phyloP scores from a whole-genome alignment of 805 yeast genomes.

The Myxozyma neglecta region DNA sequence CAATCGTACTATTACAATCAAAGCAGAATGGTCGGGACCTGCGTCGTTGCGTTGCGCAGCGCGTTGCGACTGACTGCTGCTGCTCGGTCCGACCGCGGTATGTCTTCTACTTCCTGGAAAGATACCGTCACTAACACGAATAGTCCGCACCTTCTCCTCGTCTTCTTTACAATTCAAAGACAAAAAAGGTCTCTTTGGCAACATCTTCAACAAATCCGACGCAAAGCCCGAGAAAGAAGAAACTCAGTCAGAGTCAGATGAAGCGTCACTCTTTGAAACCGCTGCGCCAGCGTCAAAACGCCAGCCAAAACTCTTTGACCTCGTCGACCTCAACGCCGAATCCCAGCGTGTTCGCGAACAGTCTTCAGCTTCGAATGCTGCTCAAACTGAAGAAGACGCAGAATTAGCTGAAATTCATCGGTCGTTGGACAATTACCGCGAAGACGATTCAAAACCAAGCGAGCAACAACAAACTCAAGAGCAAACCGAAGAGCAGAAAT shows the following conservation, averaged over 20 bases:
- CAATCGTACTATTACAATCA: no score
- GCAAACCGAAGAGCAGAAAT: background rate
- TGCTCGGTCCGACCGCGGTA: no score
- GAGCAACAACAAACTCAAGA: background rate
- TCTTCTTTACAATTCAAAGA: background rate
- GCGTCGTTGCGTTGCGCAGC: no score
- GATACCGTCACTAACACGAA: no score
- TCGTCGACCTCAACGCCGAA: conserved; percentile 12
- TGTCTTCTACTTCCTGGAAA: no score
- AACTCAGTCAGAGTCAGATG: background rate
- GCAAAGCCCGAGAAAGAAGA: conserved; percentile 6
- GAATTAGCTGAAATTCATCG: conserved; percentile 9
- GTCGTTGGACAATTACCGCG: conserved; percentile 3
- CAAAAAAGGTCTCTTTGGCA: conserved; percentile 2
- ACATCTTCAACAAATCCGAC: background rate
- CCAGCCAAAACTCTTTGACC: conserved; percentile 13
- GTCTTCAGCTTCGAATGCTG: background rate
- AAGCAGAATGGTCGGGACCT: no score
- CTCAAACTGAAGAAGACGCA: conserved; percentile 10
- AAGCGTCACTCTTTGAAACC: conserved; percentile 15
- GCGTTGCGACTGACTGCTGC: no score
- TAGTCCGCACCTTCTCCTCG: no score
- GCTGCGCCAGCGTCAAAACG: conserved; percentile 14
- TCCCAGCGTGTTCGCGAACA: background rate
- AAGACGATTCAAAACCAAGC: no score